phyloP scores from a whole-genome alignment of 176 grass and related monocot species.

The Dendrocalamus sinicus region DNA sequence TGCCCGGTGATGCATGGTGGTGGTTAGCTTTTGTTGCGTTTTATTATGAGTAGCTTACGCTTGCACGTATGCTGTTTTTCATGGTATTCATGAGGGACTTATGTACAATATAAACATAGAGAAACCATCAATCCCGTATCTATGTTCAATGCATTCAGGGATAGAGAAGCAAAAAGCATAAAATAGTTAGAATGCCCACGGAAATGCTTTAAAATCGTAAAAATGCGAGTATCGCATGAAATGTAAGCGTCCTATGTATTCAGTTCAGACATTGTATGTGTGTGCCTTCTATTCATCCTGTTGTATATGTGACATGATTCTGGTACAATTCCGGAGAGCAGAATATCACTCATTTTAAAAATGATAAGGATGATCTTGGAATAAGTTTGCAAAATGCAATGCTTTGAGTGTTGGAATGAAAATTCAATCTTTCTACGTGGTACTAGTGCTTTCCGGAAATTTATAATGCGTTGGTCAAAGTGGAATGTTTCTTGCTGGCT shows the following conservation, averaged over 20 bases:
- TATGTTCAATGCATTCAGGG: neutral
- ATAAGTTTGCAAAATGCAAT: neutral
- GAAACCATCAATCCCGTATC: neutral
- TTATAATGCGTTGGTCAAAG: neutral
- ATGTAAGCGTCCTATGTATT: neutral
- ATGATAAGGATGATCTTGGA: neutral
- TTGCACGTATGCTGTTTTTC: neutral
- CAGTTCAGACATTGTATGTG: neutral
- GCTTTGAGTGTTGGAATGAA: neutral
- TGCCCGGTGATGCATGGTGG: neutral
- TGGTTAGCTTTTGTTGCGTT: neutral
- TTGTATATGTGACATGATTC: conserved; percentile 13
- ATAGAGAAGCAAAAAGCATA: neutral
- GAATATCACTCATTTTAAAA: neutral
- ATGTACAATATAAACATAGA: neutral
- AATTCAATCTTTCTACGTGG: neutral
- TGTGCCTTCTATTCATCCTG: neutral
- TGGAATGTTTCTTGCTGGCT: neutral
- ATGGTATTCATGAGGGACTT: neutral
- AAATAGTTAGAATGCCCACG: neutral
- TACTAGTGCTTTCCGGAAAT: neutral
- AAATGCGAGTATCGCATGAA: neutral
- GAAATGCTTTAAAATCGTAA: neutral
- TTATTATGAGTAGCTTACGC: neutral
- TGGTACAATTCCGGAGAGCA: neutral